Evolutionary conservation across 2,329 filamentous ascomycete genomes (phyloP), one percentile per base, ranked within the genome.

Genomic region (Clarireedia hainanense): DNA sequence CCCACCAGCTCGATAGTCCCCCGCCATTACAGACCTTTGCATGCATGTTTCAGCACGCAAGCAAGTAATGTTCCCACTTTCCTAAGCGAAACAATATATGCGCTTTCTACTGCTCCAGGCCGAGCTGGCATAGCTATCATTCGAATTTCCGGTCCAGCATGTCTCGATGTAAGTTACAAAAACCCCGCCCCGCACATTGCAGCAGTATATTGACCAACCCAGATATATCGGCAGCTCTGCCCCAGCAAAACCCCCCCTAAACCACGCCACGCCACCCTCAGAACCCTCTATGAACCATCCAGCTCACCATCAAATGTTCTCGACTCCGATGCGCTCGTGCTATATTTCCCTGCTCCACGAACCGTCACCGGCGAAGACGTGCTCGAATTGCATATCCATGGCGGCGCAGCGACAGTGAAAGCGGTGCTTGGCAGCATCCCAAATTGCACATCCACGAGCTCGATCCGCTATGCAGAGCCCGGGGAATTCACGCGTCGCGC

Each of bases 401-500:
- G 94, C 27, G 92, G 94, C 0, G 80, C 85, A 2, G 94, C 94
- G 2, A 91, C 94, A 5, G 86, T 96, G 46, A 91, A 88, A 66
- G 89, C 92, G 1, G 88, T 96, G 0, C 76, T 99, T 2, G 74
- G 80, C 24, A 90, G 91, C 4, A 88, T 99, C 56, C 79, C 88
- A 0, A 72, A 72, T 45, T 83, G 78, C 62, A 59, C 58, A 0
- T 63, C 58, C 20, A 24, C 63, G 52, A 43, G 26, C 39, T 47
- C 43, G 15, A 83, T 96, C 57, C 88, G 91, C 30, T 95, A 95
- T 68, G 94, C 94, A 2, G 92, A 96, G 67, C 87, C 94, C 0
- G 94, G 94, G 55, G 94, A 99, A 69, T 99, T 99, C 71, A 99
- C 94, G 4, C 85, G 86, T 59, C 85, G 94, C 39, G 91, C 94